Percentiles rank a stretch among this genome's conserved stretches.
Conservation (phyloP, 2,329 filamentous ascomycete species). For the Ambrosiella xylebori region DNA sequence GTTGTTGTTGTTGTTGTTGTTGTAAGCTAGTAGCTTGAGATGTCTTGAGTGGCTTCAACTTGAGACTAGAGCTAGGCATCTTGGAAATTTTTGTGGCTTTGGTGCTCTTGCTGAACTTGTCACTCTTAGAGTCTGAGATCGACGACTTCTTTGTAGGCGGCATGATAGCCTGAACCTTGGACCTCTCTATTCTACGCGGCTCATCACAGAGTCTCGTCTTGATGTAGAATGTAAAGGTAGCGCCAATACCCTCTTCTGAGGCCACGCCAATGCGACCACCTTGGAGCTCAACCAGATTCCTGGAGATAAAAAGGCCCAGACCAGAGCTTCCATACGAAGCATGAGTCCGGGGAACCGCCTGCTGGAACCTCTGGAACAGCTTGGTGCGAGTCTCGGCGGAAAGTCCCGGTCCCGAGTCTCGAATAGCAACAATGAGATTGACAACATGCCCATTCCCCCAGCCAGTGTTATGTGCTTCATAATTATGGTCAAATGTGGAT, state of each 20-base stretch:
- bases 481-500: background rate
- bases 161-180: background rate
- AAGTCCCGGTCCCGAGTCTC: conserved; percentile 53
- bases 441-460: conserved; percentile 58
- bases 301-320: conserved; percentile 57
- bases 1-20: too few relatives aligned
- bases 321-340: conserved; percentile 57
- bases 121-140: background rate
- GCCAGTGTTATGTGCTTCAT: background rate
- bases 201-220: conserved; percentile 41
- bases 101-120: background rate
- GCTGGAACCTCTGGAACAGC: conserved; percentile 51
- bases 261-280: conserved; percentile 61
- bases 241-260: conserved; percentile 49
- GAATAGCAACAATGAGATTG: conserved; percentile 54
- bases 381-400: conserved; percentile 47
- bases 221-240: conserved; percentile 63
- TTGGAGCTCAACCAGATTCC: conserved; percentile 59
- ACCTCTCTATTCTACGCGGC: background rate
- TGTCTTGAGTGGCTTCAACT: background rate
- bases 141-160: background rate
- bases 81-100: background rate
- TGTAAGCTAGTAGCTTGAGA: background rate
- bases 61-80: too few relatives aligned
- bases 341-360: conserved; percentile 51